Percentiles rank a stretch among this genome's conserved stretches.
phyloP scores from a whole-genome alignment of 768 basidiomycete species.

The Leccinum imitatum region DNA sequence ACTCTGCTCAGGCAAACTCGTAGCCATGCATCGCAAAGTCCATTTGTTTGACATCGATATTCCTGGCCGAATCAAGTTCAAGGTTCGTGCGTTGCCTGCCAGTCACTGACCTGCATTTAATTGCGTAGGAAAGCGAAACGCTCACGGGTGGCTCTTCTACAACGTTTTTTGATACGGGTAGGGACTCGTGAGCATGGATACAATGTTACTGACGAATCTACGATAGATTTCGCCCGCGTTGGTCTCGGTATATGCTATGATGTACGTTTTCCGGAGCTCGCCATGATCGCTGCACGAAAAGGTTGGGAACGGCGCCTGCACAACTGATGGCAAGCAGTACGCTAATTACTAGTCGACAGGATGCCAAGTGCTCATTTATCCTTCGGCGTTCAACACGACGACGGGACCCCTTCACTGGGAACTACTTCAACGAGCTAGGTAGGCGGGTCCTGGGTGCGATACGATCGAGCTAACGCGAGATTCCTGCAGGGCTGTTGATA shows the following conservation, averaged over 20 bases:
- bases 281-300: slow-evolving; percentile 85
- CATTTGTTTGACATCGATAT: slow-evolving; percentile 99
- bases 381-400: slow-evolving; percentile 92
- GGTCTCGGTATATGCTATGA: slow-evolving; percentile 98
- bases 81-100: slow-evolving; percentile 43
- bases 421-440: slow-evolving; percentile 83
- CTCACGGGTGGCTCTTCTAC: slow-evolving; percentile 71
- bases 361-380: slow-evolving; percentile 87
- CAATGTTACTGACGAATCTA: not conserved
- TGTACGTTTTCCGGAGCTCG: slow-evolving; percentile 90
- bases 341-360: slow-evolving; percentile 44
- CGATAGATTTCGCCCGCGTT: slow-evolving; percentile 89
- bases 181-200: slow-evolving; percentile 2
- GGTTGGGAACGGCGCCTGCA: slow-evolving; percentile 43
- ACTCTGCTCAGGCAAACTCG: slow-evolving; percentile 64
- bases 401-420: slow-evolving; percentile 98
- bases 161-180: slow-evolving; percentile 89
- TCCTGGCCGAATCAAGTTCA: slow-evolving; percentile 87
- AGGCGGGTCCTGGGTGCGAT: not conserved
- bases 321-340: not conserved
- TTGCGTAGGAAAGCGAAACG: slow-evolving; percentile 78
- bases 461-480: slow-evolving; percentile 7
- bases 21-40: slow-evolving; percentile 89
- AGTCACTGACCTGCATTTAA: slow-evolving; percentile 1
- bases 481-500: slow-evolving; percentile 81